Evolutionary conservation across 352 stramenopile genomes (phyloP), one percentile per base, ranked within the genome.

Genomic region (Pythium chondricola): DNA sequence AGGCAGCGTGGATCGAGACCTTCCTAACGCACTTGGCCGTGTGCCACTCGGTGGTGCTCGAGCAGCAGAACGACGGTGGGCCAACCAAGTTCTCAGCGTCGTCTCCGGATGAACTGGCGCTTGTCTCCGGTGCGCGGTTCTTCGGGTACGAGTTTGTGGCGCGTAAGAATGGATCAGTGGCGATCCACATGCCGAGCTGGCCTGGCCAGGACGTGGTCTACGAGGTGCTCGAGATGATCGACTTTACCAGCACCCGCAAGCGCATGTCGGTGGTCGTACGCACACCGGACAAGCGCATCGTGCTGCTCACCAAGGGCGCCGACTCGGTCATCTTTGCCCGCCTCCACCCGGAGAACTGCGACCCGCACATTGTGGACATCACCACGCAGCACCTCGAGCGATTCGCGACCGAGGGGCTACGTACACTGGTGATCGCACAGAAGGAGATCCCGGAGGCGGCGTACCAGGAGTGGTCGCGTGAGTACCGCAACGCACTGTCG

Each of bases 191-290:
- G 6, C 79, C 76, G 2, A 51, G 49, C 21, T 36, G 38, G 1
- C 40, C 45, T 11, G 52, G 31, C 6, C 24, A 64, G 20, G 76
- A 83, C 16, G 56, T 81, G 2, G 52, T 69, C n/a, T 97, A 87
- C 47, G 70, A 90, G 27, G 63, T 98, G 24, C 72, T 99, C 31
- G 91, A 97, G 35, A 85, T 98, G 50, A 98, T 98, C 58, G 96
- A 98, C 53, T 99, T 99, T 66, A 97, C 97, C 43, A 98, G 88
- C 43, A 87, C 96, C n/a, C 75, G 96, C 24, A 99, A 99, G 69
- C 74, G 97, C 43, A 99, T 99, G 96, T 98, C 92, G 5, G 95
- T 99, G 17, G 65, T 99, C n/a, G 81, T 98, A 11, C 72, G 93
- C 31, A 82, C 74, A 0, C 71, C 72, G 0, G 76, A 86, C 35